phyloP scores from a whole-genome alignment of 345 rosid genomes.

The Raphanus raphanistrum region DNA sequence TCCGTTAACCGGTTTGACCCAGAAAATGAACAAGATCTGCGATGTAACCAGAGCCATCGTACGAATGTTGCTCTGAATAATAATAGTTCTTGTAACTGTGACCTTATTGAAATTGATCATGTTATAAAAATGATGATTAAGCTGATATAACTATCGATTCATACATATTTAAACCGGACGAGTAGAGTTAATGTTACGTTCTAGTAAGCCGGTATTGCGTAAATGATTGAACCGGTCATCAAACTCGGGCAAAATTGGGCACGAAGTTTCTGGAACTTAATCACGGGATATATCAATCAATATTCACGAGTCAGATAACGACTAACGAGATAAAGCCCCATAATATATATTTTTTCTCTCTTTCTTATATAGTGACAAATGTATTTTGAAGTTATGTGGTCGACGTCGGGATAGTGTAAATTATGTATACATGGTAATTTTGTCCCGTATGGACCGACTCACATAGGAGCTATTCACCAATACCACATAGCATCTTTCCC shows the following conservation, averaged over 20 bases:
- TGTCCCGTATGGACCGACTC: constrained; percentile 31
- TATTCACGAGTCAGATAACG: constrained; percentile 29
- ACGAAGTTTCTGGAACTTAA: constrained; percentile 28
- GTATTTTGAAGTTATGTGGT: constrained; percentile 21
- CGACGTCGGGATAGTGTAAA: constrained; percentile 23
- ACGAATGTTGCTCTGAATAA: constrained; percentile 22
- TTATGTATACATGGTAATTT: constrained; percentile 20
- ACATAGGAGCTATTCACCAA: constrained; percentile 11
- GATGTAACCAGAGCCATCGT: constrained; percentile 42
- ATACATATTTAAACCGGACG: neutral
- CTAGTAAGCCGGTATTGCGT: neutral
- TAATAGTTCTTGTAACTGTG: neutral
- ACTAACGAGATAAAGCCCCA: constrained; percentile 25
- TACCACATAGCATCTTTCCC: neutral
- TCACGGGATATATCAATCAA: constrained; percentile 30
- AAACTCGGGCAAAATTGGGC: neutral
- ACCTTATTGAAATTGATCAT: neutral
- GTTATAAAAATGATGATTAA: neutral
- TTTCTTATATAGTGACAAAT: neutral
- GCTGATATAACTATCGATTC: neutral
- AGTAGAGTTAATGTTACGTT: neutral
- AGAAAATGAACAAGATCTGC: constrained; percentile 32
- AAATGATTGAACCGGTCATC: constrained; percentile 1
- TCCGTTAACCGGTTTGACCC: constrained; percentile 36
- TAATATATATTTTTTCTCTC: neutral